phyloP scores from a whole-genome alignment of 495 filamentous ascomycete species.

The Aspergillus ellipticus region DNA sequence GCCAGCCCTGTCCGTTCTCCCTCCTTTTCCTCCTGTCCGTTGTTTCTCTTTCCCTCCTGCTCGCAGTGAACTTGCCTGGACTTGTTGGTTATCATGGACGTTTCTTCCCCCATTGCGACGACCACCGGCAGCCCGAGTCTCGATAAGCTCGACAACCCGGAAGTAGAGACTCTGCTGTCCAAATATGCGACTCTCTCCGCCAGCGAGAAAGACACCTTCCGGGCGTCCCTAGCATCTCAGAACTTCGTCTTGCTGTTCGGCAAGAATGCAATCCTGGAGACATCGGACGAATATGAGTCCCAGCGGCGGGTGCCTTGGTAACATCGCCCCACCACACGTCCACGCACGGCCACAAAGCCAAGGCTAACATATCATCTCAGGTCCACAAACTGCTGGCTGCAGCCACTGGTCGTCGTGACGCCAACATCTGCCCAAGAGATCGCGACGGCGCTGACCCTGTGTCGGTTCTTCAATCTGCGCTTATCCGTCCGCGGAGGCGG shows the following conservation, averaged over 20 bases:
- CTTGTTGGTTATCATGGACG: neutral
- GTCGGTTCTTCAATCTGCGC: slow-evolving; percentile 5
- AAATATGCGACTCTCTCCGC: neutral
- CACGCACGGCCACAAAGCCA: neutral
- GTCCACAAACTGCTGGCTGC: slow-evolving; percentile 14
- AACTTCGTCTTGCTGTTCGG: slow-evolving; percentile 9
- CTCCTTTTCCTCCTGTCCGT: neutral
- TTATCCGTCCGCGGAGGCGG: slow-evolving; percentile 18
- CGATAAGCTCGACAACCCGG: neutral
- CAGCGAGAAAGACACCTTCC: neutral
- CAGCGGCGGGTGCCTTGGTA: slow-evolving; percentile 4
- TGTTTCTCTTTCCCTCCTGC: no score
- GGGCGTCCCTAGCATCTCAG: neutral
- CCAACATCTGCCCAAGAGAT: slow-evolving; percentile 8
- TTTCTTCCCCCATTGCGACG: neutral
- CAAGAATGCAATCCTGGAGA: slow-evolving; percentile 2
- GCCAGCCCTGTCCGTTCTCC: neutral
- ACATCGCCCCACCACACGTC: neutral
- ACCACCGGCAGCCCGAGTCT: neutral
- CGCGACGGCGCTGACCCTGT: slow-evolving; percentile 10
- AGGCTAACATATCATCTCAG: slow-evolving; percentile 2
- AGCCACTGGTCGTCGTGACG: slow-evolving; percentile 4
- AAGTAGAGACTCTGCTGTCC: neutral
- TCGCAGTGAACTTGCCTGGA: no score
- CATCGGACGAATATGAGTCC: neutral